Evolutionary conservation across 345 rosid species (phyloP), one percentile per base, ranked within the genome.

Genomic region (Arabidopsis arenosa): DNA sequence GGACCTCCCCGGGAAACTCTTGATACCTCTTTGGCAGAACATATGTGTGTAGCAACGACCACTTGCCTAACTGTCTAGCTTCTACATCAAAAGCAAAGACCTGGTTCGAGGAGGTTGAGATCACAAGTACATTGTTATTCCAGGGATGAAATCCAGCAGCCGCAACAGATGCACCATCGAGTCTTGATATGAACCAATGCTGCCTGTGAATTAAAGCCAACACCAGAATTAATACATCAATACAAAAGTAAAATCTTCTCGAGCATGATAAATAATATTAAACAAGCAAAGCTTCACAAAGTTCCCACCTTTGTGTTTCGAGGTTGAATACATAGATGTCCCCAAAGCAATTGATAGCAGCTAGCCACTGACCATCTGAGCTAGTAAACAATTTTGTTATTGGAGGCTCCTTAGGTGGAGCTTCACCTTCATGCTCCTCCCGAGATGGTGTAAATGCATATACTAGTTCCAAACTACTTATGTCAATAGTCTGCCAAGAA

Each of bases 1-100:
- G 85, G 63, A 94, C 93, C 84, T 94, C 96, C 51, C 98, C 97
- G 33, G 98, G 98, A 81, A 92, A 94, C 75, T 94, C 98, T 84
- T 84, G 96, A 79, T 81, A 94, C 83, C 96, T 87, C 76, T 69
- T 86, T 0, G 98, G 97, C 45, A 92, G 83, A 71, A 80, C 71
- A 80, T 77, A 82, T 0, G 93, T 79, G 79, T 88, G 76, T 39
- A 80, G 86, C 68, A 62, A 79, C 21, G 98, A 94, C 98, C 97
- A 94, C 74, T 90, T 93, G 44, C 97, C 96, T 62, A 94, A 77
- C 74, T 92, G 93, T 71, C 86, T 92, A 65, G 92, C 89, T 72
- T 94, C 98, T 41, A 94, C 92, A 80, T 94, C 97, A 74, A 94
- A 89, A 32, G 84, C 89, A 85, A 85, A 92, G 30, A 94, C 96